phyloP scores from a whole-genome alignment of 805 yeast species.

The Maudiozyma turicensis region DNA sequence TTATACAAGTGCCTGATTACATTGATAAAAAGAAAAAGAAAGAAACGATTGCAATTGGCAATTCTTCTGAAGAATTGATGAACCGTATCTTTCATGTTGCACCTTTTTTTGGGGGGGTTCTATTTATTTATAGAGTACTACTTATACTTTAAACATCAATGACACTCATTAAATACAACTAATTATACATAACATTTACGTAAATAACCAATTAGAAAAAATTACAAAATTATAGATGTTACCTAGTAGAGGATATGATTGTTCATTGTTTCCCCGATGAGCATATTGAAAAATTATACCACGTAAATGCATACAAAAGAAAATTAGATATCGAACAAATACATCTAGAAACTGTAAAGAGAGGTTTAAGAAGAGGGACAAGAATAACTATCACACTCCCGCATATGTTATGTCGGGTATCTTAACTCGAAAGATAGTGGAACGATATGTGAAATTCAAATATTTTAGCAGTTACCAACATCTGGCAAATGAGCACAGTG shows the following conservation, averaged over 20 bases:
- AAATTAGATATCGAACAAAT: neutral
- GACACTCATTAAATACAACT: neutral
- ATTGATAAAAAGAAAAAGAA: neutral
- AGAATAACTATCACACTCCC: neutral
- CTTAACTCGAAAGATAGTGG: neutral
- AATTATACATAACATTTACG: neutral
- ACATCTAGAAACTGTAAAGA: neutral
- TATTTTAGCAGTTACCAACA: neutral
- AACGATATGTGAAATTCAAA: neutral
- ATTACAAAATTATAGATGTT: too few relatives aligned
- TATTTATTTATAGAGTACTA: neutral
- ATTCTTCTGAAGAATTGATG: neutral
- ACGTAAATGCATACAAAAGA: too few relatives aligned
- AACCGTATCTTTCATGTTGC: neutral
- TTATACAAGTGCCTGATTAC: neutral
- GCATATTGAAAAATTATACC: too few relatives aligned
- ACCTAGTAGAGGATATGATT: too few relatives aligned
- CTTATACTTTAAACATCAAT: neutral
- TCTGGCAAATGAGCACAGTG: neutral
- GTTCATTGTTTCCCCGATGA: too few relatives aligned
- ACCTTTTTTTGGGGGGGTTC: neutral
- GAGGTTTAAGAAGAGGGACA: neutral
- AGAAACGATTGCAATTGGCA: neutral
- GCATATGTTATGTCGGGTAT: neutral
- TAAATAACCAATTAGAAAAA: neutral